A percentile compares a stretch with the other conserved stretches of the same genome.
Conservation (phyloP, 2,329 filamentous ascomycete genomes). For the Calonectria crousiana region DNA sequence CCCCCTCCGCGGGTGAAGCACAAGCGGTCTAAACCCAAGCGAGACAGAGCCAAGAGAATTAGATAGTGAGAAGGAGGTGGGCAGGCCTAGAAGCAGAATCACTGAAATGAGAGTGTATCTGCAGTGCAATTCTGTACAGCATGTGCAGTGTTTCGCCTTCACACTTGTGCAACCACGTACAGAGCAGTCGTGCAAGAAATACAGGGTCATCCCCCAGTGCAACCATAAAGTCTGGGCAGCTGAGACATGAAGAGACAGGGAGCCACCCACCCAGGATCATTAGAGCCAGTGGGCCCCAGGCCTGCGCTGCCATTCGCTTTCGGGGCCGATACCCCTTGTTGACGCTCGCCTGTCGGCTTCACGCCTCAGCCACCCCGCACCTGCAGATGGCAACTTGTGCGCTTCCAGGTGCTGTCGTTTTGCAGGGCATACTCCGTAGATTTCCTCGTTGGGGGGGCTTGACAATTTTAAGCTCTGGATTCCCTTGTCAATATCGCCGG, state of each 20-base stretch:
- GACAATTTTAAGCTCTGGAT: not conserved
- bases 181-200: not conserved
- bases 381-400: not conserved
- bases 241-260: not conserved
- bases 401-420: not conserved
- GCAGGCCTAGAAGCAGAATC: not conserved
- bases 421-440: not conserved
- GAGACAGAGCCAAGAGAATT: conserved; percentile 5
- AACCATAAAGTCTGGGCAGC: not conserved
- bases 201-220: not conserved
- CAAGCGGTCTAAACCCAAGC: conserved; percentile 8
- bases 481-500: not conserved
- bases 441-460: not conserved
- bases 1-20: not conserved
- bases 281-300: not conserved
- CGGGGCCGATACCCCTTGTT: not conserved
- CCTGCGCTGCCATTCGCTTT: not conserved
- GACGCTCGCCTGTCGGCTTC: not conserved
- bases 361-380: not conserved
- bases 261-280: not conserved
- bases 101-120: not conserved
- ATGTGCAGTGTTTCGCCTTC: not conserved
- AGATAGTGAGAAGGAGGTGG: not conserved
- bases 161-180: not conserved
- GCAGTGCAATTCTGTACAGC: not conserved